Conservation (phyloP, 805 yeast genomes). For the Sungouiozyma intestinalis region DNA sequence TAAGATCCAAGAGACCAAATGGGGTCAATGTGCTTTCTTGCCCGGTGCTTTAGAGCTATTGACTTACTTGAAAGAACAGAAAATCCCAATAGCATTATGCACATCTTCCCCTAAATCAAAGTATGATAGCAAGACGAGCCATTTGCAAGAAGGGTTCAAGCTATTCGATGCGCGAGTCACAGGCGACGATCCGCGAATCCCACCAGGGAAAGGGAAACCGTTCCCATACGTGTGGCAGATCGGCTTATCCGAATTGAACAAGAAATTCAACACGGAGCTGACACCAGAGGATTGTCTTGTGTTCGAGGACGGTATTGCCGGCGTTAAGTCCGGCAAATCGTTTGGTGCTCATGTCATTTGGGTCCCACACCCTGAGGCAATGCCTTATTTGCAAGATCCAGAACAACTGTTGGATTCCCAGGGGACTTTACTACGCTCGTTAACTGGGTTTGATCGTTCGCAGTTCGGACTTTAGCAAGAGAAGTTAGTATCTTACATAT, state of each 20-base stretch:
- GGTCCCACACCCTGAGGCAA: constrained; percentile 82
- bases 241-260: constrained; percentile 66
- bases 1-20: constrained; percentile 39
- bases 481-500: too few species aligned
- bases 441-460: constrained; percentile 42
- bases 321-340: constrained; percentile 72
- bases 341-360: constrained; percentile 85
- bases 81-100: constrained; percentile 80
- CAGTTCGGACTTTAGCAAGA: constrained; percentile 34
- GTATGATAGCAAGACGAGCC: constrained; percentile 62
- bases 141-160: constrained; percentile 51
- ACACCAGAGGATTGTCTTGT: constrained; percentile 71
- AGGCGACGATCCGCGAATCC: constrained; percentile 81
- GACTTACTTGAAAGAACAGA: constrained; percentile 36
- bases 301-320: constrained; percentile 94
- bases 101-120: constrained; percentile 65
- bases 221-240: constrained; percentile 84
- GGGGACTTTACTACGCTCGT: constrained; percentile 46
- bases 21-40: constrained; percentile 57
- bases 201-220: constrained; percentile 86
- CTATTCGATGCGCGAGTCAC: constrained; percentile 66
- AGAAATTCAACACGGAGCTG: constrained; percentile 37
- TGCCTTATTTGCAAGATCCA: constrained; percentile 44
- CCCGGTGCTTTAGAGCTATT: constrained; percentile 81
- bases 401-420: constrained; percentile 40